A percentile compares a stretch with the other conserved stretches of the same genome.
phyloP scores from a whole-genome alignment of 352 stramenopile species.

The Globisporangium canariense region DNA sequence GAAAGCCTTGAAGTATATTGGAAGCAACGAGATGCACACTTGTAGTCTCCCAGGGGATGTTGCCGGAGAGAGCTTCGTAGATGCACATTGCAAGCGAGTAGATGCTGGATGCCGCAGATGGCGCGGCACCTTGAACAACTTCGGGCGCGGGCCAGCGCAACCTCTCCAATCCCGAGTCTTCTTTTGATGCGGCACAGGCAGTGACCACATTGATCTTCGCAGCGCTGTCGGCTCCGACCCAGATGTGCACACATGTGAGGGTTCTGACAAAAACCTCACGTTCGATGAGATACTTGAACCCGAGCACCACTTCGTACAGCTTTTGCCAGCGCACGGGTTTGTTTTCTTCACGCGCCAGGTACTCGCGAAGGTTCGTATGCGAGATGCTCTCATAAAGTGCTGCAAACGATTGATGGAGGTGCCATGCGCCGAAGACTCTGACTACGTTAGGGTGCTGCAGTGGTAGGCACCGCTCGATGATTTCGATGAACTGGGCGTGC shows the following conservation, averaged over 20 bases:
- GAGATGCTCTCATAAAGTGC: conserved; percentile 1
- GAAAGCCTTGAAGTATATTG: background rate
- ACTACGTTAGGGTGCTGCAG: conserved; percentile 17
- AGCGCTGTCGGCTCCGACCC: background rate
- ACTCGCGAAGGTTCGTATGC: conserved; percentile 5
- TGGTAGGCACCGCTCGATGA: conserved; percentile 23
- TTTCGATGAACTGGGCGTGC: background rate
- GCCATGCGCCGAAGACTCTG: conserved; percentile 18
- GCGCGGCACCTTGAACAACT: background rate
- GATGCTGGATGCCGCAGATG: background rate
- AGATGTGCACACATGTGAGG: background rate
- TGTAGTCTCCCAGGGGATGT: background rate
- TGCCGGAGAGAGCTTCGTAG: background rate
- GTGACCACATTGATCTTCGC: conserved; percentile 7
- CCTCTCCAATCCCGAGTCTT: background rate
- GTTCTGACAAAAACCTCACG: background rate
- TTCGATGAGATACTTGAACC: conserved; percentile 29
- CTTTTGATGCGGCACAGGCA: background rate
- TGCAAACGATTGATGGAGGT: conserved; percentile 1
- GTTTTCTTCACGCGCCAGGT: background rate
- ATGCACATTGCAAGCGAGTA: conserved; percentile 4
- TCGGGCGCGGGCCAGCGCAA: conserved; percentile 7
- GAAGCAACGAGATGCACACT: background rate
- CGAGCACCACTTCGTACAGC: conserved; percentile 16
- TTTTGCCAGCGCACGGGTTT: background rate